Evolutionary conservation across 2,329 filamentous ascomycete genomes (phyloP).

Genomic region (Penicillium thymicola): DNA sequence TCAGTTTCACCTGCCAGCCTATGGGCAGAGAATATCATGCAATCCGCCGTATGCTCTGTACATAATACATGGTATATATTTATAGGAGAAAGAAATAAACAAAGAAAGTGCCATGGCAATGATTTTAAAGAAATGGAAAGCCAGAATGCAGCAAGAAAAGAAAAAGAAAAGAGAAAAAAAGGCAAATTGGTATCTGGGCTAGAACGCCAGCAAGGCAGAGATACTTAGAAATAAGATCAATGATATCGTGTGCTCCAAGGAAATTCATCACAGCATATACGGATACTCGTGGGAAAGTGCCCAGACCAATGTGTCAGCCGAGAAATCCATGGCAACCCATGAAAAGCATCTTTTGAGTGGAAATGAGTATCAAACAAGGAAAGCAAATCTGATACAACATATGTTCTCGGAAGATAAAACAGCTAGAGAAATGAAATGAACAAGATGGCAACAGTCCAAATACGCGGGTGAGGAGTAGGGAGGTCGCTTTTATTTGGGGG

Average conservation of each 20-base stretch:
- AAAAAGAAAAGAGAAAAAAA: slow-evolving; percentile 2
- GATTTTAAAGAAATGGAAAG: slow-evolving; percentile 7
- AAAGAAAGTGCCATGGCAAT: not conserved
- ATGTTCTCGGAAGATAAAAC: slow-evolving; percentile 19
- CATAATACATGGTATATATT: not conserved
- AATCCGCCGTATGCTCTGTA: not conserved
- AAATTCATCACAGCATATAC: slow-evolving; percentile 26
- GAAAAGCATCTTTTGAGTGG: slow-evolving; percentile 12
- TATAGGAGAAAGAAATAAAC: not conserved
- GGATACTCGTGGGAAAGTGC: slow-evolving; percentile 15
- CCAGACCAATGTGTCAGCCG: slow-evolving; percentile 17
- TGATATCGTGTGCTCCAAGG: slow-evolving; percentile 12
- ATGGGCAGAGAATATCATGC: not conserved
- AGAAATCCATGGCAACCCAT: slow-evolving; percentile 15
- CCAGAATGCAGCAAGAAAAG: slow-evolving; percentile 1
- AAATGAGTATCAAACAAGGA: slow-evolving; percentile 22
- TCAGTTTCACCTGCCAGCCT: not conserved
- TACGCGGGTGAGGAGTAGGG: slow-evolving; percentile 25
- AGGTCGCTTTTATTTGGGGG: slow-evolving; percentile 37
- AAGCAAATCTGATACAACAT: slow-evolving; percentile 18
- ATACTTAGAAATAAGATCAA: slow-evolving; percentile 11
- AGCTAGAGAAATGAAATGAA: slow-evolving; percentile 20
- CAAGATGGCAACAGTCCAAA: slow-evolving; percentile 18
- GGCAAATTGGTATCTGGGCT: slow-evolving; percentile 30
- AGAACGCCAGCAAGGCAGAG: slow-evolving; percentile 21